Evolutionary conservation across 768 basidiomycete genomes (phyloP), one percentile per base, ranked within the genome.

Genomic region (Russula virescens): DNA sequence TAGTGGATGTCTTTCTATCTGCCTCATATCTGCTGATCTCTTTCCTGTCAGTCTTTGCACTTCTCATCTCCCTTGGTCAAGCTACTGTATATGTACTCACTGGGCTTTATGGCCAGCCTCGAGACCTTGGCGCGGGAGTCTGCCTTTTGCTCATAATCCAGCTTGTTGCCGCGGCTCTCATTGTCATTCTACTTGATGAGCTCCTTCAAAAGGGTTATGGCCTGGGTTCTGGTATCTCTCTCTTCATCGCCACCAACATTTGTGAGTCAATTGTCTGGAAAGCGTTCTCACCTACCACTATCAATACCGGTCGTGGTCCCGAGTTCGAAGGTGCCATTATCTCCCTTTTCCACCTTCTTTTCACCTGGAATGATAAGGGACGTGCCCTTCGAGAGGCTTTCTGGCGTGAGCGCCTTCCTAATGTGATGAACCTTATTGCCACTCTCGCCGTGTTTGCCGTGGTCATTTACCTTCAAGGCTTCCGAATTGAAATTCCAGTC

Each of bases 201-300:
- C 91, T 99, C 65, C 90, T 99, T 68, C 96, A 98, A 71, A 98
- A 98, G 74, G 97, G 96, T 47, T 98, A 99, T 75, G 96, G 97
- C 73, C 91, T 98, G 66, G 97, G 97, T 61, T 95, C 93, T 5
- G 97, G 97, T 66, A 98, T 99, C 76, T 95, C 94, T 61, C 88
- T 98, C 61, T 98, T 98, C 83, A 97, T 98, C 70, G 97, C 96
- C 5, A 98, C 97, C 79, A 99, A 98, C 81, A 98, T 99, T 69
- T 98, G 96, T 76, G 97, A 99, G 75, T 92, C 89, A 66, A 98
- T 99, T 78, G 86, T 98, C 73, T 99, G 96, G 96, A 99, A 99
- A 73, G 97, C 96, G 1, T 98, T 99, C 78, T 95, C 93, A 1
- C 97, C 97, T 11, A 98, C 94, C 23, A 98, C 97, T 50, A 77